Evolutionary conservation across 805 yeast genomes (phyloP).

Genomic region (Hanseniaspora lindneri): DNA sequence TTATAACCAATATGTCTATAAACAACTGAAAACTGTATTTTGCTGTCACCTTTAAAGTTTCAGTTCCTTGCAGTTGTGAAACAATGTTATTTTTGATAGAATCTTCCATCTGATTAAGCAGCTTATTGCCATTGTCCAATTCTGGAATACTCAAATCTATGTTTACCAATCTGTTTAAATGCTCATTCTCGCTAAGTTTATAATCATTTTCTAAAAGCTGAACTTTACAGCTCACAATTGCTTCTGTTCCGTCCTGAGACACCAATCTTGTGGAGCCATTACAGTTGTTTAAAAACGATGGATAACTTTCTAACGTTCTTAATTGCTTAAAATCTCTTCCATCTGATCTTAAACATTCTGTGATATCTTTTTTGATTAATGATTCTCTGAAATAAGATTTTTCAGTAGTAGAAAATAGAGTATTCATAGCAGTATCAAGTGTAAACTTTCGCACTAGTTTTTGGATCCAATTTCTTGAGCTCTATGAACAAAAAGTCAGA

Average conservation of each 20-base stretch:
- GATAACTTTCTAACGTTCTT: constrained; percentile 74
- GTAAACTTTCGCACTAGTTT: too few species aligned
- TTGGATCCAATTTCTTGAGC: not conserved
- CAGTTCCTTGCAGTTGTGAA: constrained; percentile 38
- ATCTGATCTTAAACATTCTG: constrained; percentile 71
- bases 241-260: constrained; percentile 82
- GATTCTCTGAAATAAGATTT: constrained; percentile 68
- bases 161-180: constrained; percentile 39
- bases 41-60: constrained; percentile 50
- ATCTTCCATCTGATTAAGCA: constrained; percentile 52
- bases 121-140: constrained; percentile 63
- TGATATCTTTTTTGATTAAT: constrained; percentile 25
- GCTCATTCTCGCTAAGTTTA: constrained; percentile 9
- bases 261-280: constrained; percentile 87
- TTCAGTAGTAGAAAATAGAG: constrained; percentile 55
- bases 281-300: constrained; percentile 71
- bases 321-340: constrained; percentile 64
- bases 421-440: constrained; percentile 1
- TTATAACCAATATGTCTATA: constrained; percentile 69
- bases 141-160: constrained; percentile 78
- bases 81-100: constrained; percentile 33
- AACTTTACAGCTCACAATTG: constrained; percentile 81
- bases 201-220: constrained; percentile 37
- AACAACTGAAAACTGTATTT: constrained; percentile 64
- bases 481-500: too few species aligned